phyloP scores from a whole-genome alignment of 176 grass and related monocot species.

The Lolium multiflorum region DNA sequence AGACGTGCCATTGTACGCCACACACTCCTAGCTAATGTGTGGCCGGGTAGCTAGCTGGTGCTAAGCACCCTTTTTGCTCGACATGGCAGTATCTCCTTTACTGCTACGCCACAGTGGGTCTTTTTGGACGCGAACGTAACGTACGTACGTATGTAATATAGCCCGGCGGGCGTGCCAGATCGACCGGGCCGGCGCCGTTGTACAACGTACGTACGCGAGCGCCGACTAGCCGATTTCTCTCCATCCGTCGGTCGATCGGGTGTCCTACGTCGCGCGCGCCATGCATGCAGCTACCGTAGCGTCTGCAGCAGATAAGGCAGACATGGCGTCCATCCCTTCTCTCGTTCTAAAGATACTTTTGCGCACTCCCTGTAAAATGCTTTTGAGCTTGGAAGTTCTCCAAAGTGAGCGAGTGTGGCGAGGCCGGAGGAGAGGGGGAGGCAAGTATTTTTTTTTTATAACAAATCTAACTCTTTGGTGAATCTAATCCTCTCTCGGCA shows the following conservation, averaged over 20 bases:
- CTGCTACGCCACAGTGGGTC: slow-evolving; percentile 50
- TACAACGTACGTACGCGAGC: background rate
- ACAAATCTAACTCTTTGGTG: too few species aligned
- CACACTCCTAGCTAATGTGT: background rate
- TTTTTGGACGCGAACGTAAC: slow-evolving; percentile 27
- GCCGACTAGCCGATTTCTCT: background rate
- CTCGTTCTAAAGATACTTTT: slow-evolving; percentile 27
- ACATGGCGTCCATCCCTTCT: background rate
- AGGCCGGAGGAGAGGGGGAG: too few species aligned
- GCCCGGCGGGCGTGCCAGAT: background rate
- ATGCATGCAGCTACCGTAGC: background rate
- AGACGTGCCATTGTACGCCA: background rate
- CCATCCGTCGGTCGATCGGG: background rate
- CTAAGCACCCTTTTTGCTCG: slow-evolving; percentile 21
- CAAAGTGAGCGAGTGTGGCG: background rate
- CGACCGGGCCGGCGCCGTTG: too few species aligned
- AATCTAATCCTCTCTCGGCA: too few species aligned
- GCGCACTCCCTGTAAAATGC: too few species aligned
- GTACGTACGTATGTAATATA: background rate
- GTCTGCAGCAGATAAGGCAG: background rate
- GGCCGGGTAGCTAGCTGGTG: too few species aligned
- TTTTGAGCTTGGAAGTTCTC: slow-evolving; percentile 41
- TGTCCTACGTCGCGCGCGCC: background rate
- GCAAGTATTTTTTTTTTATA: too few species aligned
- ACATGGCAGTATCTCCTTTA: slow-evolving; percentile 37